These are phyloP conservation scores for Aspergillus candidus DNA, from an alignment of 2,329 filamentous ascomycete genomes.

Conservation along the genomic window DNA sequence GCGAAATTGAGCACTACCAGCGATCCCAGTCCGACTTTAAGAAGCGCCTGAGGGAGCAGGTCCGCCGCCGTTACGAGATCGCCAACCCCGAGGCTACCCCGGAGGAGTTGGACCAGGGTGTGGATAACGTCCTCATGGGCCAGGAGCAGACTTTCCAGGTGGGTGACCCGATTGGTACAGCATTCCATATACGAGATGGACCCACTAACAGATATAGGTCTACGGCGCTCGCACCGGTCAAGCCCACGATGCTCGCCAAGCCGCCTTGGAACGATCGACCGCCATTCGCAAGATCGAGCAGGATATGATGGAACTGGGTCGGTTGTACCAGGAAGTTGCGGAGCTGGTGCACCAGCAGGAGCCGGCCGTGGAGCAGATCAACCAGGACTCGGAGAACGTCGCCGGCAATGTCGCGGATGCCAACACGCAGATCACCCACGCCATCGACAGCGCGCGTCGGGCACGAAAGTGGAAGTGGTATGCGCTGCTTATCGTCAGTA, in stretches of 20 bases:
- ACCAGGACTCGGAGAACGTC: conserved; percentile 80
- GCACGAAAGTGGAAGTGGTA: conserved; percentile 96
- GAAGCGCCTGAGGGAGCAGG: conserved; percentile 73
- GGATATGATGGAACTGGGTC: conserved; percentile 78
- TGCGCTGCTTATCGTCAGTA: conserved; percentile 68
- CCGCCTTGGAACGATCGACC: conserved; percentile 72
- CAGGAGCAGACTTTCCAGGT: conserved; percentile 77
- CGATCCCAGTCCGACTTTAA: conserved; percentile 72
- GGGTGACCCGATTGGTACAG: conserved; percentile 36
- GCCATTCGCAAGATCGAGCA: conserved; percentile 88
- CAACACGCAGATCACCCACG: conserved; percentile 75
- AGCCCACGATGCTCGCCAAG: conserved; percentile 72
- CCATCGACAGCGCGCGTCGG: conserved; percentile 71
- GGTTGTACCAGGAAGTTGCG: conserved; percentile 87
- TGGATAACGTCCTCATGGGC: conserved; percentile 58
- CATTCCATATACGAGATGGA: not conserved
- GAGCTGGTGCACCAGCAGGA: conserved; percentile 82
- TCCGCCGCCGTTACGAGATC: conserved; percentile 85
- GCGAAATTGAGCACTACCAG: conserved; percentile 76
- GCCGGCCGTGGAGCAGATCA: conserved; percentile 69
- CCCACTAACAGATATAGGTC: conserved; percentile 17
- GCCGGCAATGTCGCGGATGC: conserved; percentile 77
- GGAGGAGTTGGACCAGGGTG: conserved; percentile 68
- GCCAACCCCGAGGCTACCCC: conserved; percentile 76
- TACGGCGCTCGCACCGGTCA: conserved; percentile 55